phyloP scores from a whole-genome alignment of 495 filamentous ascomycete species.

The Daldinia childiae region DNA sequence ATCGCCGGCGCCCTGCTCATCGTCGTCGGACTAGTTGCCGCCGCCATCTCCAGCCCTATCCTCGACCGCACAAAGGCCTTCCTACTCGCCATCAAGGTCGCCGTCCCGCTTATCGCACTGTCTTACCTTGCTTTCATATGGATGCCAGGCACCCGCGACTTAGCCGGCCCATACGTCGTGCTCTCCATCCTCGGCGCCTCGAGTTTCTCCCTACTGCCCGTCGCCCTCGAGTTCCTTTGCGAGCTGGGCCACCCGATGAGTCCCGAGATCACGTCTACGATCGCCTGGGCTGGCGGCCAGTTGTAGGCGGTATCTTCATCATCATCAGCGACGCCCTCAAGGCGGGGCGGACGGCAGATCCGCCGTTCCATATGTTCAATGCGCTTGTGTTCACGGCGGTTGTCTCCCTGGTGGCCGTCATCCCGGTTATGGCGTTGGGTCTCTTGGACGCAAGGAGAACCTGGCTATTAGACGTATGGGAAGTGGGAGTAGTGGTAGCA shows the following conservation, averaged over 20 bases:
- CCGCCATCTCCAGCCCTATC: constrained; percentile 81
- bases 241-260: constrained; percentile 87
- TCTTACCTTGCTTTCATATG: constrained; percentile 82
- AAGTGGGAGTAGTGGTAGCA: constrained; percentile 22
- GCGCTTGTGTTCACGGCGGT: constrained; percentile 84
- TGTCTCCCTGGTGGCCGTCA: constrained; percentile 68
- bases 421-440: constrained; percentile 73
- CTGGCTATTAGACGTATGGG: constrained; percentile 65
- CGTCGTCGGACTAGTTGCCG: constrained; percentile 79
- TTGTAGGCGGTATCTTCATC: constrained; percentile 84
- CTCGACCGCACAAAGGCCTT: constrained; percentile 86
- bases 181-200: constrained; percentile 78
- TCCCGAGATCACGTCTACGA: constrained; percentile 84
- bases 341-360: constrained; percentile 61
- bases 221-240: constrained; percentile 85
- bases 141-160: constrained; percentile 73
- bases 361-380: constrained; percentile 73
- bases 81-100: constrained; percentile 74
- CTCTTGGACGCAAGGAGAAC: constrained; percentile 66
- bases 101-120: constrained; percentile 77
- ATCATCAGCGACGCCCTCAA: constrained; percentile 82
- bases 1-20: constrained; percentile 93
- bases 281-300: constrained; percentile 87
- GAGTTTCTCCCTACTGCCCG: constrained; percentile 81
- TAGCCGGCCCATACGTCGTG: constrained; percentile 78